These are phyloP conservation scores for Pueraria montana DNA, from an alignment of 306 rosid genomes.

Conservation along the genomic window DNA sequence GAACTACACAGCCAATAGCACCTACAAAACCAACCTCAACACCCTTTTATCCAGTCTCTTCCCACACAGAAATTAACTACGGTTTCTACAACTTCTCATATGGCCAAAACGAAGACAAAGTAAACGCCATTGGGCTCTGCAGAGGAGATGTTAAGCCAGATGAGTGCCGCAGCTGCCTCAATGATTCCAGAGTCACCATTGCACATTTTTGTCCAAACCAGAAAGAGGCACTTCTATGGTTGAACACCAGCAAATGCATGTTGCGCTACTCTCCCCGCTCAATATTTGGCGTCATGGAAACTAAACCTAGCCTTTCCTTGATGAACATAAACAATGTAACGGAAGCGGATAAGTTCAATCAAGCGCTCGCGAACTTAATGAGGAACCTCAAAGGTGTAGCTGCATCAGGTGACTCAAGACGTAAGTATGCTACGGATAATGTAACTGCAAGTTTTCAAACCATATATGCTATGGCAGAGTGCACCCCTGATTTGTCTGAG, in stretches of 20 bases:
- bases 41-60: constrained; percentile 18
- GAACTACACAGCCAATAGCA: neutral
- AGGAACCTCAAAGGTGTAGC: too few species aligned
- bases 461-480: constrained; percentile 48
- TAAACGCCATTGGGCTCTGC: neutral
- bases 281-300: neutral
- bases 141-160: constrained; percentile 2
- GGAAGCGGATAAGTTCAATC: neutral
- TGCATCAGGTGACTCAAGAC: constrained; percentile 11
- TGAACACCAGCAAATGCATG: neutral
- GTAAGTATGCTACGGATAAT: constrained; percentile 28
- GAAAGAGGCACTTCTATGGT: neutral
- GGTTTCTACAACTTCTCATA: constrained; percentile 33
- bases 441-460: neutral
- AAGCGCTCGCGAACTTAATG: neutral
- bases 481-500: constrained; percentile 50
- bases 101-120: neutral
- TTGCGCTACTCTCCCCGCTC: neutral
- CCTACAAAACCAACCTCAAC: neutral
- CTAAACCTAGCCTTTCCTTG: neutral
- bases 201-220: neutral
- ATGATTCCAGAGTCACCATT: neutral
- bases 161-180: neutral
- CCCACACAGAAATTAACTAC: constrained; percentile 1
- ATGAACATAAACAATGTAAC: neutral